phyloP scores from a whole-genome alignment of 177 flowering plant genomes.

The Tripterygium wilfordii region DNA sequence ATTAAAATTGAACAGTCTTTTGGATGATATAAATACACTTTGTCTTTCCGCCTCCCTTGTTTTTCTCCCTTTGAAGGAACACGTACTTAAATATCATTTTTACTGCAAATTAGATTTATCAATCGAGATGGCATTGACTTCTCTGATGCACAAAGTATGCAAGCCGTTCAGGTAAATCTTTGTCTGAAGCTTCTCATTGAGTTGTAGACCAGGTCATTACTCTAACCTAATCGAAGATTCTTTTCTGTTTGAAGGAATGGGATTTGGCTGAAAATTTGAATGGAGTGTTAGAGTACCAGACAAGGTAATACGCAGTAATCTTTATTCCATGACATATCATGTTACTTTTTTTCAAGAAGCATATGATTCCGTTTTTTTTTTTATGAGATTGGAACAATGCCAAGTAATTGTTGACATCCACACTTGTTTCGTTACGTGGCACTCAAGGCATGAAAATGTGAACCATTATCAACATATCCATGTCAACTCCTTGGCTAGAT shows the following conservation, averaged over 20 bases:
- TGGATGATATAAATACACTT: too few relatives aligned
- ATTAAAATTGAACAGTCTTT: too few relatives aligned
- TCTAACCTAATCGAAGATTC: slow-evolving; percentile 3
- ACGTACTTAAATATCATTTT: not conserved
- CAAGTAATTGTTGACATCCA: not conserved
- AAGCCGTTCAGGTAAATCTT: slow-evolving; percentile 72
- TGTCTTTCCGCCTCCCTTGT: not conserved
- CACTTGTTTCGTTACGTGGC: too few relatives aligned
- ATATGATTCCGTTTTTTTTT: too few relatives aligned
- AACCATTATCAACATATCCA: too few relatives aligned
- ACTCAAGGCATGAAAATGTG: too few relatives aligned
- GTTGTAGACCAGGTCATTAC: not conserved
- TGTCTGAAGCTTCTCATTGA: slow-evolving; percentile 2
- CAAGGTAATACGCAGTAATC: too few relatives aligned
- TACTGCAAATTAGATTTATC: slow-evolving; percentile 54
- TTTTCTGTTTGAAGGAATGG: slow-evolving; percentile 64
- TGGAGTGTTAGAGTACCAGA: slow-evolving; percentile 90
- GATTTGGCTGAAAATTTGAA: slow-evolving; percentile 87
- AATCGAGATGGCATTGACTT: slow-evolving; percentile 97
- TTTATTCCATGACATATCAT: not conserved
- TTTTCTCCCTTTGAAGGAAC: not conserved
- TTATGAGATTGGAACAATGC: too few relatives aligned
- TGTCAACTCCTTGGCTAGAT: too few relatives aligned
- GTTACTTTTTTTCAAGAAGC: not conserved
- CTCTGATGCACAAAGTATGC: slow-evolving; percentile 96